Base-by-base conservation (phyloP, 345 rosid species). In the Raphanus sativus region DNA sequence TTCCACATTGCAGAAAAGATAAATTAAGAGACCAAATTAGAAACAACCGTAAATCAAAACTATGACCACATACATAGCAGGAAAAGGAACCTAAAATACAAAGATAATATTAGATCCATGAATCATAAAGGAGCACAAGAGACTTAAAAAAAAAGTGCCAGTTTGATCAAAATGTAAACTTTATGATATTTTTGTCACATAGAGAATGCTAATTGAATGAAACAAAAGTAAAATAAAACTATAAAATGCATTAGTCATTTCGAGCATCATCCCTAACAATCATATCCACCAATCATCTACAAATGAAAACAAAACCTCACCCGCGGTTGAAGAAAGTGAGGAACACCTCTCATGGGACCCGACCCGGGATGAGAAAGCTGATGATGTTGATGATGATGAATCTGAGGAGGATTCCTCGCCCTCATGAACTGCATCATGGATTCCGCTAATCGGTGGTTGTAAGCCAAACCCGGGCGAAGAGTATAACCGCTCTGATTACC, bases 341-440 rank as follows among this genome's bases (percentile, higher is more conserved):
- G 86, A 71, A 81, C 36, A 24, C 87, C 90, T 73, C 81, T 84
- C 17, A 80, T 75, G n/a, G 87, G 84, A 55, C 78, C 71, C 64
- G 78, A 52, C 21, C 74, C 71, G 4, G 73, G 67, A 15, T 64
- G 78, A 58, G 74, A 74, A 12, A 71, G 72, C 33, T 60, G 87
- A 13, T 60, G 87, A 11, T 69, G 75, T 9, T 21, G 21, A 21
- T 21, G 21, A 21, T 21, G 87, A 11, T 71, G 75, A 13, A 58
- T 42, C 30, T 78, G 86, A 30, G 82, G 84, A 30, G 82, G 84
- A 30, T 82, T 75, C 55, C 68, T 72, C 48, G 77, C 50, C 13
- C 72, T 81, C 62, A 80, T 71, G 13, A 77, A 79, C 72, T 72
- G 82, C 70, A 79, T 74, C 75, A 77, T 56, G 2, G 81, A 25